Evolutionary conservation across 2,329 filamentous ascomycete species (phyloP), one percentile per base, ranked within the genome.

Genomic region (Ceratocystis cacaofunesta): DNA sequence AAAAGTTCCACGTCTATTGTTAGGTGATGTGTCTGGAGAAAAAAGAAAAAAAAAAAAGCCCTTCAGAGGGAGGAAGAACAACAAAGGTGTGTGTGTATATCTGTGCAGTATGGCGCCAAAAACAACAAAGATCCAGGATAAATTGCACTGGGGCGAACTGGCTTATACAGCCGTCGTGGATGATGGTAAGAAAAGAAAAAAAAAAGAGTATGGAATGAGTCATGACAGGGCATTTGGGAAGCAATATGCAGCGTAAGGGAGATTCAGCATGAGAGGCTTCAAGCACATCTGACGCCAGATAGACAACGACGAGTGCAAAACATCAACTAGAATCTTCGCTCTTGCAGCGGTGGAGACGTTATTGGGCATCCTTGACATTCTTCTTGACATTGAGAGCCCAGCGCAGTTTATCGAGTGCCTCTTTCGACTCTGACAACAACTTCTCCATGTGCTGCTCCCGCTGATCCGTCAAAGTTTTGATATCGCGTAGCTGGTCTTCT

Each of bases 311-410:
- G 43, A 15, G 36, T 15, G 10, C 3, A 10, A 41, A 12, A 12
- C 36, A 12, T 41, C 36, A 41, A 15, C 36, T 12, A 15, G 36
- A 41, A 41, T 4, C 3, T 41, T 41, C 36, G 3, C 36, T 41
- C 36, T 41, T 41, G 36, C 10, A 58, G 25, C 28, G n/a, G 64
- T 32, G 50, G 57, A 62, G 61, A 61, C 32, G 65, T 77, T 72
- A 85, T 73, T 81, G 74, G 5, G 82, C 80, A 65, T 77, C 81
- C 66, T 77, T 78, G 65, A 86, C 79, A 68, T 82, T 85, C 68
- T 82, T 75, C 75, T 88, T 85, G 63, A 88, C 80, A 64, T 81
- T 84, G 69, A 91, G 79, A 15, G 88, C 86, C 88, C 88, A 91
- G 71, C 78, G 83, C 74, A 92, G 79, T 76, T 89, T 84, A 68